A percentile compares a stretch with the other conserved stretches of the same genome.
Conservation (phyloP, 495 filamentous ascomycete species). For the Penicillium cataractarum region DNA sequence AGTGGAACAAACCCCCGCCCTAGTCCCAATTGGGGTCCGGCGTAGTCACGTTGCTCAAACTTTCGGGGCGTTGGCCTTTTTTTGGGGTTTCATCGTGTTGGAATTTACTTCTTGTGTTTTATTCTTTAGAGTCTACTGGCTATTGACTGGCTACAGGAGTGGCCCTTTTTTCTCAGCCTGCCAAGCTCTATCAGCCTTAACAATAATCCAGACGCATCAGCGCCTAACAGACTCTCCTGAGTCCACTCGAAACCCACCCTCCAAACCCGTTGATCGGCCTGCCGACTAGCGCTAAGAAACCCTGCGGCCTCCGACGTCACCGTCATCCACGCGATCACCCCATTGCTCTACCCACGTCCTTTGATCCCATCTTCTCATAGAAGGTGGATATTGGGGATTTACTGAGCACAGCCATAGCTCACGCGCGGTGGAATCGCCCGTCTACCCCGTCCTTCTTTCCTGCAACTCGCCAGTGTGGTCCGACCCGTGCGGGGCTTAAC, state of each 20-base stretch:
- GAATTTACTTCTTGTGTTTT: neutral
- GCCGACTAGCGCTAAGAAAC: conserved; percentile 18
- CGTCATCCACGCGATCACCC: conserved; percentile 22
- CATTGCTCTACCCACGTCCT: neutral
- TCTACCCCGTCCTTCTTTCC: neutral
- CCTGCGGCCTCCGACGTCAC: conserved; percentile 32
- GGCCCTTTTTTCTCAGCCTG: neutral
- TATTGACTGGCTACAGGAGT: neutral
- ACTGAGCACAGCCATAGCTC: neutral
- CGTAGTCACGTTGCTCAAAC: conserved; percentile 9
- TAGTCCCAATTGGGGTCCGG: conserved; percentile 30
- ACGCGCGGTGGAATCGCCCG: neutral
- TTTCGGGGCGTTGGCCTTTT: neutral
- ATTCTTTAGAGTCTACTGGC: neutral
- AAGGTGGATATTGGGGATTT: neutral
- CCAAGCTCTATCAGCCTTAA: too few species aligned
- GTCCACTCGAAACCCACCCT: conserved; percentile 1
- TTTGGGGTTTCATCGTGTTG: conserved; percentile 1
- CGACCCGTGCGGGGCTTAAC: conserved; percentile 28
- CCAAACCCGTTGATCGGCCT: conserved; percentile 17
- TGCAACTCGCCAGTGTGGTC: conserved; percentile 8
- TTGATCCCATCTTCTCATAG: neutral
- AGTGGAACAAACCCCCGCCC: conserved; percentile 32
- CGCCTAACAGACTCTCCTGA: neutral
- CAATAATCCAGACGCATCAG: neutral